Conservation (phyloP, 148 eudicot genomes). For the Fagopyrum homotropicum region DNA sequence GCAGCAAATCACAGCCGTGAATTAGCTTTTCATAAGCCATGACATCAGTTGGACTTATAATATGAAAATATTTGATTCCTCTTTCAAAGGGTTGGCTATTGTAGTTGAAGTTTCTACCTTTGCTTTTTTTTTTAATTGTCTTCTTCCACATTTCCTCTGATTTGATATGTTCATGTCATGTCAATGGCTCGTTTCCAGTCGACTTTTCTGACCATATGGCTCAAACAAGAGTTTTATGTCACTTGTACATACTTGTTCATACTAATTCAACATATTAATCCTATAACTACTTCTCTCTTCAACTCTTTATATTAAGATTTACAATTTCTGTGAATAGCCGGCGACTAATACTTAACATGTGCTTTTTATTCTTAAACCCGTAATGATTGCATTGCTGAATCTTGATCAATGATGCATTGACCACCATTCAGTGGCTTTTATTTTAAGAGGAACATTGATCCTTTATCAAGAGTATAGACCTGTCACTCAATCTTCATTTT, state of each 20-base stretch:
- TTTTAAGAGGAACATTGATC: background rate
- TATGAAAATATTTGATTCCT: background rate
- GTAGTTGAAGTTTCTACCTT: slow-evolving; percentile 2
- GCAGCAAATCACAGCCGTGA: background rate
- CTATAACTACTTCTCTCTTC: background rate
- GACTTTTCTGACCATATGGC: background rate
- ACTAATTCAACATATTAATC: background rate
- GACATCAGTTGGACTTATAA: background rate
- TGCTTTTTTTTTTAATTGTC: too few relatives aligned
- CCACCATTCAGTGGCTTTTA: background rate
- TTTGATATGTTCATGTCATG: background rate
- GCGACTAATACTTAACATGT: background rate
- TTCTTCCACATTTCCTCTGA: background rate
- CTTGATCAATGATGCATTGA: background rate
- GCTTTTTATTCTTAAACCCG: background rate
- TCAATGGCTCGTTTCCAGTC: background rate
- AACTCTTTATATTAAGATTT: background rate
- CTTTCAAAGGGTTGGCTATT: background rate
- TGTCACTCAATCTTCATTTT: background rate
- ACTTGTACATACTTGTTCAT: background rate
- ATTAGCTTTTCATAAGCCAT: slow-evolving; percentile 12
- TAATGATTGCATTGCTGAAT: slow-evolving; percentile 7
- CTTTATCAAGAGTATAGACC: background rate
- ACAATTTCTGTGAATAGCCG: background rate
- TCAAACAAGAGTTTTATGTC: background rate